Conservation (phyloP, 768 basidiomycete species). For the Epithele typhae region DNA sequence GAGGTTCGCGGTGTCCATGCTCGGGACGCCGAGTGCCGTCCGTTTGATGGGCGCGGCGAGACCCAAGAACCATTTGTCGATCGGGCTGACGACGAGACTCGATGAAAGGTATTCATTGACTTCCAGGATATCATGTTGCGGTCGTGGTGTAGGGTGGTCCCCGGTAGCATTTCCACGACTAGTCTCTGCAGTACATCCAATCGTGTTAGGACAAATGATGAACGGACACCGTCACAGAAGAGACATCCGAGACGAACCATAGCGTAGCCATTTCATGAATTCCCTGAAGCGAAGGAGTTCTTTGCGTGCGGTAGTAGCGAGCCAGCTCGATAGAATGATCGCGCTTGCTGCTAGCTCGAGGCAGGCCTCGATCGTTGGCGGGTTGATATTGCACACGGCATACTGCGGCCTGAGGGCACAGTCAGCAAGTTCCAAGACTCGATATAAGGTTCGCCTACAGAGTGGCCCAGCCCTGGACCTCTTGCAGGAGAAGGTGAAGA, state of each 20-base stretch:
- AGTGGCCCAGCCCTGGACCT: slow-evolving; percentile 73
- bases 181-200: slow-evolving; percentile 33
- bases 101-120: slow-evolving; percentile 76
- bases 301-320: slow-evolving; percentile 59
- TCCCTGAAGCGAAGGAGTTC: slow-evolving; percentile 73
- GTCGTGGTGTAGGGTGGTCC: slow-evolving; percentile 41
- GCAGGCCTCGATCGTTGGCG: slow-evolving; percentile 45
- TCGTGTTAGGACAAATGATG: no score
- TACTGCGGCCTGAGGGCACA: slow-evolving; percentile 48
- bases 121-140: slow-evolving; percentile 72
- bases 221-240: no score
- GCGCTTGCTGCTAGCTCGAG: slow-evolving; percentile 50
- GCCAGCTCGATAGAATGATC: slow-evolving; percentile 69
- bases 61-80: slow-evolving; percentile 81
- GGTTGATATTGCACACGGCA: slow-evolving; percentile 47
- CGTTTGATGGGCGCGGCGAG: slow-evolving; percentile 49
- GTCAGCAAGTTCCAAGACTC: slow-evolving; percentile 9
- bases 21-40: slow-evolving; percentile 44
- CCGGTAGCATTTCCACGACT: slow-evolving; percentile 45
- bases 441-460: slow-evolving; percentile 43
- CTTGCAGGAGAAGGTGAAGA: slow-evolving; percentile 69
- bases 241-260: slow-evolving; percentile 61
- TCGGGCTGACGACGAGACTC: slow-evolving; percentile 60
- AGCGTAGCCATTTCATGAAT: slow-evolving; percentile 74
- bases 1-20: slow-evolving; percentile 19